Conservation (phyloP, 441 rosid genomes). For the Dalechampia spathulata region DNA sequence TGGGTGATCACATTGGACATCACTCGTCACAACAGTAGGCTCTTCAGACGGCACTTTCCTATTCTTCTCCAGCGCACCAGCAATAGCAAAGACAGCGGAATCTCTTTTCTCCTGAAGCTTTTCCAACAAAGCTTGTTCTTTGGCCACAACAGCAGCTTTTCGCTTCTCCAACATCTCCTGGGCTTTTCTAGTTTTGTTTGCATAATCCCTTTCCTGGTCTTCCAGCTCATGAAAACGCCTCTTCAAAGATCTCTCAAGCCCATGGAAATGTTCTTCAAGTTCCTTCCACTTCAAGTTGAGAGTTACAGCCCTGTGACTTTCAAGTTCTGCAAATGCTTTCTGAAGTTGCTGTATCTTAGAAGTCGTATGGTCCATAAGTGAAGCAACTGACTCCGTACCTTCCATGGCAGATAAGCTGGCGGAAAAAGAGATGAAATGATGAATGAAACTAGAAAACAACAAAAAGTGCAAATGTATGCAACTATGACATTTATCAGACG, state of each 20-base stretch:
- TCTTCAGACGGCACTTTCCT: conserved; percentile 35
- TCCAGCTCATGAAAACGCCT: conserved; percentile 95
- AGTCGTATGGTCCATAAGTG: conserved; percentile 72
- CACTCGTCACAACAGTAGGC: conserved; percentile 32
- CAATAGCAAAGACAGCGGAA: conserved; percentile 60
- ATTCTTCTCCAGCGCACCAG: conserved; percentile 56
- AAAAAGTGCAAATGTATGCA: no score
- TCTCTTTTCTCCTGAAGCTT: conserved; percentile 89
- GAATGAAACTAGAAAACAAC: no score
- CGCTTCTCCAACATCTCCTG: conserved; percentile 58
- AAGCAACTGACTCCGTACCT: conserved; percentile 58
- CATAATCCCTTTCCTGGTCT: conserved; percentile 79
- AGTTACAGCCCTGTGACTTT: conserved; percentile 77
- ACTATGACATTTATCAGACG: no score
- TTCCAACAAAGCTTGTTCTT: conserved; percentile 61
- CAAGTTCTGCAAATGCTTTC: conserved; percentile 97
- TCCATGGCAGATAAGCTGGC: conserved; percentile 53
- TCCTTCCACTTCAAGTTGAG: conserved; percentile 95
- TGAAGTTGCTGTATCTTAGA: conserved; percentile 96
- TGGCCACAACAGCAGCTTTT: conserved; percentile 73
- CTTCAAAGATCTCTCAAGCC: conserved; percentile 94
- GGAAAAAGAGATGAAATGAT: no score
- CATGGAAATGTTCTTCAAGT: conserved; percentile 93
- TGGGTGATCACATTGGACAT: conserved; percentile 29
- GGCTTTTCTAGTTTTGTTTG: conserved; percentile 68